phyloP scores from a whole-genome alignment of 257 asterid species.

The Fraxinus anomala region DNA sequence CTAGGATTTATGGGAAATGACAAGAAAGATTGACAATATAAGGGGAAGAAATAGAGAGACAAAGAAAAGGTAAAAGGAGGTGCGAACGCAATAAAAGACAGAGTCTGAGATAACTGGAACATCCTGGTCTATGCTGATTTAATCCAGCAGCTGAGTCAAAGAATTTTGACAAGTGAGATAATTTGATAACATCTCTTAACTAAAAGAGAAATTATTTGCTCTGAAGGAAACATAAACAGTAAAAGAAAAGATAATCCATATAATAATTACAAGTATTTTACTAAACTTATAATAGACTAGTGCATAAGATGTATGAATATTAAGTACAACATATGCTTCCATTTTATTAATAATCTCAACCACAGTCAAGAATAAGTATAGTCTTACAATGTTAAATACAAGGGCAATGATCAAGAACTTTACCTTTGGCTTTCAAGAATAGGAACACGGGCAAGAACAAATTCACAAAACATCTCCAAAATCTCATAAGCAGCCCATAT shows the following conservation, averaged over 20 bases:
- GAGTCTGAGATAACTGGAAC: neutral
- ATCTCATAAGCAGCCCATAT: slow-evolving; percentile 88
- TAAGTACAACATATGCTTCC: neutral
- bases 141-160: neutral
- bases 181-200: neutral
- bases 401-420: slow-evolving; percentile 10
- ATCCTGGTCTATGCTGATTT: too few relatives aligned
- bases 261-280: neutral
- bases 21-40: neutral
- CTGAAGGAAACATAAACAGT: neutral
- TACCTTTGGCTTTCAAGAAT: slow-evolving; percentile 85
- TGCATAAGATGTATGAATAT: neutral
- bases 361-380: neutral
- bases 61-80: neutral
- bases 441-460: slow-evolving; percentile 80
- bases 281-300: neutral
- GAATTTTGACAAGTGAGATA: neutral
- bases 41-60: neutral
- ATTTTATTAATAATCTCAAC: neutral
- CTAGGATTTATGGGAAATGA: neutral
- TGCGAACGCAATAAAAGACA: neutral
- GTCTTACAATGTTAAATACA: neutral
- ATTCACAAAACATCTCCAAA: slow-evolving; percentile 79
- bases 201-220: neutral
- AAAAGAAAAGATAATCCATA: neutral